Percentiles rank a stretch among this genome's conserved stretches.
Evolutionary conservation across 306 rosid species (phyloP).

Genomic region (Mimosa bimucronata): DNA sequence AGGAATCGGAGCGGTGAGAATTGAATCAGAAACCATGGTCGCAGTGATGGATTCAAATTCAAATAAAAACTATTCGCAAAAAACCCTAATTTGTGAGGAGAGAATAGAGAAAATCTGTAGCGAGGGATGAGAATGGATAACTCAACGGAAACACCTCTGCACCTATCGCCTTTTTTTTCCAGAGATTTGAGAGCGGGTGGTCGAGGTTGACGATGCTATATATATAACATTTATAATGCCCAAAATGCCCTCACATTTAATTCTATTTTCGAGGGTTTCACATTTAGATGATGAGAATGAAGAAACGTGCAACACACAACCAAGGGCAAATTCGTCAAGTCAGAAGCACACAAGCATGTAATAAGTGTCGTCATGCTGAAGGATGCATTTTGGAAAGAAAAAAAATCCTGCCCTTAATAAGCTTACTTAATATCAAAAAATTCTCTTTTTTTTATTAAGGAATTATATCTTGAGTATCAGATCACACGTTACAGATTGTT

Average conservation of each 20-base stretch:
- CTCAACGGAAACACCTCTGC: constrained; percentile 71
- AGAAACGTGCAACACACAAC: constrained; percentile 25
- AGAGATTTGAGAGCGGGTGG: constrained; percentile 17
- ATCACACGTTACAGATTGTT: no score
- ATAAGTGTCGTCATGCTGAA: not conserved
- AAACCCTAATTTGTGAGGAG: constrained; percentile 62
- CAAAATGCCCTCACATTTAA: constrained; percentile 21
- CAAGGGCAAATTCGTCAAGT: not conserved
- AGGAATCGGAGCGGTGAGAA: constrained; percentile 63
- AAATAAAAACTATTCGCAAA: constrained; percentile 40
- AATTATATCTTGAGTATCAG: no score
- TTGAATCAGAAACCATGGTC: constrained; percentile 84
- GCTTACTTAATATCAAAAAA: no score
- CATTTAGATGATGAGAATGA: not conserved
- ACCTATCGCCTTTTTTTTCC: constrained; percentile 53
- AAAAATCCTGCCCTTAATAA: not conserved
- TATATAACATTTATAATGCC: constrained; percentile 6
- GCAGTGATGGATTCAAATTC: constrained; percentile 43
- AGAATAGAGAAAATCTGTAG: constrained; percentile 46
- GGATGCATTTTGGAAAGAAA: not conserved
- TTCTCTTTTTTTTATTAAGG: no score
- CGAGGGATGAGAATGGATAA: constrained; percentile 56
- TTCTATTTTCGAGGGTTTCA: constrained; percentile 16
- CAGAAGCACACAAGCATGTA: not conserved
- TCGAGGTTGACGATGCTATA: constrained; percentile 39